Conservation (phyloP, 2,329 filamentous ascomycete species). For the Nothophaeocryptopus gaeumannii region DNA sequence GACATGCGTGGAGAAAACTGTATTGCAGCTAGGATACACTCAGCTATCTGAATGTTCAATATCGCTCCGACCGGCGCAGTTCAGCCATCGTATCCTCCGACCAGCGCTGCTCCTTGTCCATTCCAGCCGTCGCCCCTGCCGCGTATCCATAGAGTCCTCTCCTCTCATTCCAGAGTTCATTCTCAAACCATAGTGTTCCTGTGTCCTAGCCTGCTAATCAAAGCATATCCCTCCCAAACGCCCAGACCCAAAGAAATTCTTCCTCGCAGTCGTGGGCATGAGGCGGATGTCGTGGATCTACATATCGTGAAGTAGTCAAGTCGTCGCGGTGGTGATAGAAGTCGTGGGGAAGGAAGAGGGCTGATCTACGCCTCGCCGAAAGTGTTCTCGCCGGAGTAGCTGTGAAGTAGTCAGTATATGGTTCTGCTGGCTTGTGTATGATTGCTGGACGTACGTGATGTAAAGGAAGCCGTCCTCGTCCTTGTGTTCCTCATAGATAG, state of each 20-base stretch:
- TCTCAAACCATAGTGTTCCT: conserved; percentile 9
- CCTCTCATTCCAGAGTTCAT: not conserved
- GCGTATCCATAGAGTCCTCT: too few species aligned
- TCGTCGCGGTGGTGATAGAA: conserved; percentile 7
- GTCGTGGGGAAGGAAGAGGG: conserved; percentile 5
- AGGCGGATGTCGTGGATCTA: conserved; percentile 8
- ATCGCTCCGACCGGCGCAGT: too few species aligned
- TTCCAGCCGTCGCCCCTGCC: too few species aligned
- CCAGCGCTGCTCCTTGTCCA: too few species aligned
- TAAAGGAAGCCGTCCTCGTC: conserved; percentile 86
- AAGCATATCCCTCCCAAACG: conserved; percentile 16
- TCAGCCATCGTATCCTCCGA: too few species aligned
- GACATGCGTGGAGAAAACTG: not conserved
- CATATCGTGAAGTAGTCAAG: conserved; percentile 14
- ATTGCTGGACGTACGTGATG: conserved; percentile 69
- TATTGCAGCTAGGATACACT: not conserved
- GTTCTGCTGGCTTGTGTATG: not conserved
- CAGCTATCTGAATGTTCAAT: not conserved
- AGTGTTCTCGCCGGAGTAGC: conserved; percentile 98
- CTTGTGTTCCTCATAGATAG: conserved; percentile 99
- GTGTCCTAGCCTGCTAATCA: conserved; percentile 12
- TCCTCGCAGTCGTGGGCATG: conserved; percentile 17
- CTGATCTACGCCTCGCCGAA: conserved; percentile 62
- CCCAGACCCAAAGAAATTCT: conserved; percentile 21
- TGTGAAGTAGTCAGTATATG: conserved; percentile 34